Evolutionary conservation across 2,329 filamentous ascomycete species (phyloP).

Genomic region (Colletotrichum godetiae): DNA sequence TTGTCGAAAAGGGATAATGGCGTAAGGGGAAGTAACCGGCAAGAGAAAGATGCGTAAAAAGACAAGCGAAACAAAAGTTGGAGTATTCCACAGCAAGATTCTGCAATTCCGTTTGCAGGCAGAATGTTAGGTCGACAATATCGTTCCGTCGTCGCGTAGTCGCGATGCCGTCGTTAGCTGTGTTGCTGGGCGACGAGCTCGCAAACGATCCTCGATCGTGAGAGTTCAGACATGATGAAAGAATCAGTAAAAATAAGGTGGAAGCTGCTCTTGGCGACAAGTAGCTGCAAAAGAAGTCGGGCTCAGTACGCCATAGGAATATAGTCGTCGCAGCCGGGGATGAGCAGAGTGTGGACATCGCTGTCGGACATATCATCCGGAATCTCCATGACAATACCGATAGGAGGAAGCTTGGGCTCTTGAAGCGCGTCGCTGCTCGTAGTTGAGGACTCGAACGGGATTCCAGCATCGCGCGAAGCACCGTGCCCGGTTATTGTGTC

Average conservation of each 20-base stretch:
- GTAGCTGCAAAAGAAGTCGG: neutral
- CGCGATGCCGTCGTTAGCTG: neutral
- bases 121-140: constrained; percentile 32
- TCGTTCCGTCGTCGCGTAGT: constrained; percentile 8
- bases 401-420: constrained; percentile 4
- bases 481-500: neutral
- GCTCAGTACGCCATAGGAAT: constrained; percentile 7
- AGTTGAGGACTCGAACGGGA: neutral
- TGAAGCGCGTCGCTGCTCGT: neutral
- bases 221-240: constrained; percentile 12
- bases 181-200: neutral
- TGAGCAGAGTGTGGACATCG: constrained; percentile 29
- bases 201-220: neutral
- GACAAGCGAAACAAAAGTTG: constrained; percentile 25
- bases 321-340: constrained; percentile 32
- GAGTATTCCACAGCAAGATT: constrained; percentile 23
- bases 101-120: constrained; percentile 25
- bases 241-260: neutral
- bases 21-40: constrained; percentile 20
- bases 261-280: neutral
- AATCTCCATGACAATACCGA: constrained; percentile 29
- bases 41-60: constrained; percentile 28
- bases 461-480: neutral
- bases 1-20: neutral
- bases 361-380: constrained; percentile 30